Evolutionary conservation across 2,329 filamentous ascomycete genomes (phyloP).

Genomic region (Cladosporium halotolerans): DNA sequence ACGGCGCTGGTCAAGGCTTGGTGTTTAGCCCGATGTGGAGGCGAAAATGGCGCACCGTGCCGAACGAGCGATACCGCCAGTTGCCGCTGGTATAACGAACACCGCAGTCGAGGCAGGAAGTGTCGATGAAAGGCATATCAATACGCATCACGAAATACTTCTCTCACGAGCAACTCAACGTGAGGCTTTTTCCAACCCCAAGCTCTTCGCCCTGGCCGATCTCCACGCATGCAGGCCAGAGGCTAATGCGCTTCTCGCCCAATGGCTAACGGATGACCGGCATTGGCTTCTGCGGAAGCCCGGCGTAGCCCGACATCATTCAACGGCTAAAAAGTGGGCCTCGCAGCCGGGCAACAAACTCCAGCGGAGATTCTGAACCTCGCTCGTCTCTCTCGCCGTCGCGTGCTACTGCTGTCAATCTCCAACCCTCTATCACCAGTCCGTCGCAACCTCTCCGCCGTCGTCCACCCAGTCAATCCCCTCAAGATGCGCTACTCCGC

Average conservation of each 20-base stretch:
- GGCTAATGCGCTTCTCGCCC: background rate
- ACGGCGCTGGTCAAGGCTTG: constrained; percentile 2
- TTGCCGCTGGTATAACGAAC: too few relatives aligned
- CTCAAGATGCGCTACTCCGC: constrained; percentile 10
- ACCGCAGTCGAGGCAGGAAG: too few relatives aligned
- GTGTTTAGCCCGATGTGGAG: constrained; percentile 7
- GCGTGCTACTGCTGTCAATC: constrained; percentile 7
- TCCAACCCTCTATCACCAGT: constrained; percentile 2
- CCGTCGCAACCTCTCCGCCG: constrained; percentile 4
- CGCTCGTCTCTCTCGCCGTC: constrained; percentile 2
- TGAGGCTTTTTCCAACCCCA: too few relatives aligned
- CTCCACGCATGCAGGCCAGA: constrained; percentile 1
- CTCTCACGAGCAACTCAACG: too few relatives aligned
- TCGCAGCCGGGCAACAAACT: constrained; percentile 4
- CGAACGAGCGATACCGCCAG: too few relatives aligned
- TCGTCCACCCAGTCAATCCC: background rate
- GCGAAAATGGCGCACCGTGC: constrained; percentile 10
- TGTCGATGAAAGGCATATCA: too few relatives aligned
- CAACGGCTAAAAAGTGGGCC: constrained; percentile 1
- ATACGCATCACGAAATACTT: too few relatives aligned
- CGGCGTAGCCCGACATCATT: background rate
- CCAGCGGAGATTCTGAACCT: background rate
- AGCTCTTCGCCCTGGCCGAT: constrained; percentile 2
- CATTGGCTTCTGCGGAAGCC: background rate
- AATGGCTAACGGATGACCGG: background rate